Evolutionary conservation across 2,329 filamentous ascomycete species (phyloP), one percentile per base, ranked within the genome.

Genomic region (Ceratocystis huliohia): DNA sequence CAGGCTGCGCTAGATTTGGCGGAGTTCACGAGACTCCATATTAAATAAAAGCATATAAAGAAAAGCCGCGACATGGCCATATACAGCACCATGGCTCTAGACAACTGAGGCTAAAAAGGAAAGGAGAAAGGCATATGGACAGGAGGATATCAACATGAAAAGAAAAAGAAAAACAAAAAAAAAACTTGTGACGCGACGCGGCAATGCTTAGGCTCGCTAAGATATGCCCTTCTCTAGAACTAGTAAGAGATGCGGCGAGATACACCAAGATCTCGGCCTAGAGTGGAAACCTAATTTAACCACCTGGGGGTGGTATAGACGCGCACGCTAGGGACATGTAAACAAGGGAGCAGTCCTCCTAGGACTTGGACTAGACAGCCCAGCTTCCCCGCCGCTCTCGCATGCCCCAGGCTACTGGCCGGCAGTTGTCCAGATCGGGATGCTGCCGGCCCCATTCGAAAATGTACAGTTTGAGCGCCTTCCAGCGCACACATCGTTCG

Each of bases 401-500:
- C 61, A 88, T 83, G 13, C 88, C 88, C 88, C 88, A 90, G 3
- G 83, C 82, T 2, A 82, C 79, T 65, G 80, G 80, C 69, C 84
- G 79, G 46, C 61, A 68, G 66, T 79, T 78, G 70, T 84, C 80
- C 74, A 94, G 84, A 69, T 84, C 82, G 4, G 91, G 90, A 73
- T 95, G 89, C 75, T 96, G 91, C 66, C 88, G 81, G 28, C 88
- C 92, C 93, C 93, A 97, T 74, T 96, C 91, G 46, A 82, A 81
- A 48, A 97, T 88, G 74, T 97, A 97, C 50, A 86, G 73, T 72
- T 87, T 87, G 56, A 97, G 78, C 1, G 93, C 93, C 72, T 82
- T 85, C 93, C 93, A 97, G 65, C 93, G 82, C 65, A 86, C 79
- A 66, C 80, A 80, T 61, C 88, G 88, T 68, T 78, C 75, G 62